These are phyloP conservation scores for Trichoderma koningii DNA, from an alignment of 2,329 filamentous ascomycete species.

Conservation along the genomic window DNA sequence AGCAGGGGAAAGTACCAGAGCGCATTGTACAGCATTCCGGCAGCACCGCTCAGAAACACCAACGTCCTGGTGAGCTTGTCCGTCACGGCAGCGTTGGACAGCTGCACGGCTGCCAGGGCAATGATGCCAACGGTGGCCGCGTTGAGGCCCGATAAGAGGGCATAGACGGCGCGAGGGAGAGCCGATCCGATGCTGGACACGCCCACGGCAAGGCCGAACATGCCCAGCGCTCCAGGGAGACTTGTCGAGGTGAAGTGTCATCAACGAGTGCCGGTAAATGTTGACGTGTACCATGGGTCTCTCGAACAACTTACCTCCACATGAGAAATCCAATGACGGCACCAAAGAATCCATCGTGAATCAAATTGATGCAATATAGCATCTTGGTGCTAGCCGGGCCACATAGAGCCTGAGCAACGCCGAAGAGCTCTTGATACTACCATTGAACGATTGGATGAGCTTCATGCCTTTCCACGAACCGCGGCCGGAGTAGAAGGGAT, in stretches of 20 bases:
- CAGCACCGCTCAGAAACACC: conserved; percentile 63
- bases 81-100: conserved; percentile 67
- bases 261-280: background rate
- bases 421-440: conserved; percentile 73
- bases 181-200: conserved; percentile 60
- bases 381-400: conserved; percentile 73
- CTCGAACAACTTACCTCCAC: conserved; percentile 55
- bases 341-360: conserved; percentile 60
- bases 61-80: conserved; percentile 64
- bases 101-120: conserved; percentile 66
- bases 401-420: conserved; percentile 65
- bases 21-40: conserved; percentile 69
- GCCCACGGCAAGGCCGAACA: conserved; percentile 68
- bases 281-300: no score
- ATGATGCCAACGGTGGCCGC: conserved; percentile 72
- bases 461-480: no score
- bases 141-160: conserved; percentile 70
- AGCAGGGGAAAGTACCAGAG: conserved; percentile 75
- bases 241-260: conserved; percentile 42
- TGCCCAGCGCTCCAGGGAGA: conserved; percentile 69
- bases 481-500: no score
- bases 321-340: conserved; percentile 63
- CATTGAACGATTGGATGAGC: background rate
- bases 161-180: conserved; percentile 65
- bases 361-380: conserved; percentile 66